A percentile compares a stretch with the other conserved stretches of the same genome.
These are phyloP conservation scores for Mycotypha africana DNA, from an alignment of 371 early-diverging fungal genomes.

Conservation along the genomic window DNA sequence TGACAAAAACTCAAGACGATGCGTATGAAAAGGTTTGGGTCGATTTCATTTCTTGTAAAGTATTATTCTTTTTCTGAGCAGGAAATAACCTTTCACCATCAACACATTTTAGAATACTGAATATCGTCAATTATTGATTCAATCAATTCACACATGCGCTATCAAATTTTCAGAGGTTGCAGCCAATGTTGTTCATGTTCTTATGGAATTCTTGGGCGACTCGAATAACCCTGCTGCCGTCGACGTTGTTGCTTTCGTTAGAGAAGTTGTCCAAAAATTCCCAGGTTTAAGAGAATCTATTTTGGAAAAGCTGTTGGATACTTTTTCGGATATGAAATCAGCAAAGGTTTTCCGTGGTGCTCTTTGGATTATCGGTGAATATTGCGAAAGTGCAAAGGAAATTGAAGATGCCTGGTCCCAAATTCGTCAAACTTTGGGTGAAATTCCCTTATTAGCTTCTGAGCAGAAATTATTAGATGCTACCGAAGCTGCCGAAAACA, in stretches of 20 bases:
- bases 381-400: constrained; percentile 65
- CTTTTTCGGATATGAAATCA: constrained; percentile 87
- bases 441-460: constrained; percentile 89
- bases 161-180: constrained; percentile 94
- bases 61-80: neutral
- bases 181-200: constrained; percentile 86
- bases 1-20: constrained; percentile 84
- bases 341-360: constrained; percentile 96
- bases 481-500: constrained; percentile 43
- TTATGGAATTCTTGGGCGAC: constrained; percentile 93
- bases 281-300: constrained; percentile 80
- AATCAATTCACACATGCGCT: constrained; percentile 94
- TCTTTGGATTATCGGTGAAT: constrained; percentile 96
- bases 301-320: constrained; percentile 69
- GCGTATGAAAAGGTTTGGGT: constrained; percentile 85
- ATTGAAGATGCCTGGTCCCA: constrained; percentile 83
- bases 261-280: constrained; percentile 95
- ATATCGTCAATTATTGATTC: constrained; percentile 90
- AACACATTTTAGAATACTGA: constrained; percentile 77
- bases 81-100: neutral
- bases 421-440: constrained; percentile 80
- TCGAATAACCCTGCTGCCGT: constrained; percentile 87
- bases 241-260: constrained; percentile 93
- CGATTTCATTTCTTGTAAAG: too few species aligned
- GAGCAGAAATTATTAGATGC: constrained; percentile 70